Base-by-base conservation (phyloP, 163 green algal genomes). In the Volvox carteri region DNA sequence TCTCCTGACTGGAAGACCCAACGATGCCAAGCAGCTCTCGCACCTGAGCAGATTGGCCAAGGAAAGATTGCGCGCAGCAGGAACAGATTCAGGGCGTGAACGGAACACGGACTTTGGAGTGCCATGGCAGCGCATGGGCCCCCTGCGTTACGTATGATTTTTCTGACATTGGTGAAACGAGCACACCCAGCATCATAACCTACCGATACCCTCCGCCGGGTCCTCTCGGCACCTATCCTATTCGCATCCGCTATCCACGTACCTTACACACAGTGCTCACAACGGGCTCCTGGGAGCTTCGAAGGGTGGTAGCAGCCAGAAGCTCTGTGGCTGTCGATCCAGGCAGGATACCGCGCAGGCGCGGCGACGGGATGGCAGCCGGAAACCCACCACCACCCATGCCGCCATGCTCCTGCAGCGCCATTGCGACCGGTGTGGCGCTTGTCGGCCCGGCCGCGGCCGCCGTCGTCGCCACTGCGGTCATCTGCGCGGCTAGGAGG, bases 1-100 rank as follows among this genome's bases (percentile, higher is more conserved):
- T 35, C n/a, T 67, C 77, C 33, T 73, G 42, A 23, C 39, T 60
- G 6, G 25, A 35, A 3, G 54, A 7, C 33, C 21, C 39, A n/a
- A 44, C 42, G 11, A 86, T 44, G 28, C 79, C 79, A 42, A 86
- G 79, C 28, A 86, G 60, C 60, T 77, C 60, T 28, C 79, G 9
- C 60, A 86, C 79, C 79, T 86, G 54, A 19, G 28, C n/a, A n/a
- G n/a, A n/a, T n/a, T n/a, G n/a, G n/a, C n/a, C n/a, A n/a, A n/a
- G n/a, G n/a, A n/a, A n/a, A n/a, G n/a, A n/a, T n/a, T n/a, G n/a
- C n/a, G n/a, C n/a, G n/a, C n/a, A n/a, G n/a, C n/a, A n/a, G n/a
- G n/a, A n/a, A n/a, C n/a, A n/a, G n/a, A n/a, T n/a, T n/a, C n/a
- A n/a, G n/a, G n/a, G n/a, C n/a, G n/a, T n/a, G n/a, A n/a, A n/a